Base-by-base conservation (phyloP, 352 stramenopile genomes). In the Halophytophthora batemanensis region DNA sequence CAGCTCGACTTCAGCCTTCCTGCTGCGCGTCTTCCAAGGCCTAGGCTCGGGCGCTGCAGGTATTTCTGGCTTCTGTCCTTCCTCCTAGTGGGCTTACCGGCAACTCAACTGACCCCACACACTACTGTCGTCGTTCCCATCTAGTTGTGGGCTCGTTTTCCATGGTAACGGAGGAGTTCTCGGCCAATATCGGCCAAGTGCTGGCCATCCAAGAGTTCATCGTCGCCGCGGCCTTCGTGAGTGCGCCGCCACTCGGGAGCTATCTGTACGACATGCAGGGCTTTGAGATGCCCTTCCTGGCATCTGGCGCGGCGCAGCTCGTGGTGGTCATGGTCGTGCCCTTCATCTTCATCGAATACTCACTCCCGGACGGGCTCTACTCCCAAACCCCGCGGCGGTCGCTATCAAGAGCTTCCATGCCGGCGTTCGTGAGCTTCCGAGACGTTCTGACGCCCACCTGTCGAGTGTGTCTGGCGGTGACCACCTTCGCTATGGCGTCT, bases 301-400 rank as follows among this genome's bases (percentile, higher is more conserved):
- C 53, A 6, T 82, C 74, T 10, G 78, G 78, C 3, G 64, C 82
- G 11, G 69, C 74, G 17, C 78, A 90, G 56, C 62, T 90, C 21
- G 38, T 74, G 23, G 61, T 79, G 10, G 71, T 90, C 43, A 79
- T 90, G 64, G 28, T 85, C 23, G 59, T 87, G 2, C 78, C 78
- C 8, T 82, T 85, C 43, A 50, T 87, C 40, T 90, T 90, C 53
- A 82, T 90, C 52, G 78, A 90, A 50, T 90, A 90, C 56, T 71
- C 69, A 34, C 71, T 90, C 2, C 67, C 75, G 3, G 78, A 90
- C 53, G 78, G 78, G 1, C 63, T 86, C 7, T 80, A 82, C 49
- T 56, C 60, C 3, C 36, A 62, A n/a, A 55, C 36, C 38, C 39
- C 47, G 13, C 40, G 41, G 28, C 44, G 50, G 15, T 45, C 50